phyloP scores from a whole-genome alignment of 164 flowering plant genomes.

The Paratinospora sagittata region DNA sequence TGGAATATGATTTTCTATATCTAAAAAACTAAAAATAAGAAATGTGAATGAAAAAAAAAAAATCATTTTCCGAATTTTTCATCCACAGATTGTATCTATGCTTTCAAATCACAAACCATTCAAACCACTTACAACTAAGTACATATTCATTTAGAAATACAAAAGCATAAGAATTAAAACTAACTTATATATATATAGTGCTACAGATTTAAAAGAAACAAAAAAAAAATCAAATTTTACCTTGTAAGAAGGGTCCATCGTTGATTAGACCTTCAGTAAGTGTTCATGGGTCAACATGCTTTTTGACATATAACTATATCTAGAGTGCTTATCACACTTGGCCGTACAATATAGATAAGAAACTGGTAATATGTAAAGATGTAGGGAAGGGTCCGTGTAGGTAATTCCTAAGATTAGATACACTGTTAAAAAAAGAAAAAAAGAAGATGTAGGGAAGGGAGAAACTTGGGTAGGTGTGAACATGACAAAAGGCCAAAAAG shows the following conservation, averaged over 20 bases:
- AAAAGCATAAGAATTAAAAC: background rate
- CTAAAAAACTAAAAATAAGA: too few species aligned
- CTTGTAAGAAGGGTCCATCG: background rate
- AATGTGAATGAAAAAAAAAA: too few species aligned
- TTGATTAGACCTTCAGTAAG: background rate
- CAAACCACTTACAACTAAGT: too few species aligned
- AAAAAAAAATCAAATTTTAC: background rate
- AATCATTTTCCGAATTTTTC: too few species aligned
- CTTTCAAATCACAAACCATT: too few species aligned
- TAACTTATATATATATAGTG: background rate
- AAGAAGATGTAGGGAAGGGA: conserved; percentile 1
- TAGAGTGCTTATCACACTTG: background rate
- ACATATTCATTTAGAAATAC: too few species aligned
- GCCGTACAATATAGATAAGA: background rate
- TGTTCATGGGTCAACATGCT: background rate
- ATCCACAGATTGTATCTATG: too few species aligned
- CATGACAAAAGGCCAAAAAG: background rate
- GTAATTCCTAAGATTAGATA: too few species aligned
- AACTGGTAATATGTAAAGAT: too few species aligned
- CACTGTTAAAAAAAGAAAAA: too few species aligned
- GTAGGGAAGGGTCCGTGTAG: too few species aligned
- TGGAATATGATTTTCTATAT: too few species aligned
- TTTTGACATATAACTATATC: background rate
- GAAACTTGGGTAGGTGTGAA: background rate
- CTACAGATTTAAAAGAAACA: background rate